Conservation (phyloP, 2,329 filamentous ascomycete genomes). For the Fusarium circinatum region DNA sequence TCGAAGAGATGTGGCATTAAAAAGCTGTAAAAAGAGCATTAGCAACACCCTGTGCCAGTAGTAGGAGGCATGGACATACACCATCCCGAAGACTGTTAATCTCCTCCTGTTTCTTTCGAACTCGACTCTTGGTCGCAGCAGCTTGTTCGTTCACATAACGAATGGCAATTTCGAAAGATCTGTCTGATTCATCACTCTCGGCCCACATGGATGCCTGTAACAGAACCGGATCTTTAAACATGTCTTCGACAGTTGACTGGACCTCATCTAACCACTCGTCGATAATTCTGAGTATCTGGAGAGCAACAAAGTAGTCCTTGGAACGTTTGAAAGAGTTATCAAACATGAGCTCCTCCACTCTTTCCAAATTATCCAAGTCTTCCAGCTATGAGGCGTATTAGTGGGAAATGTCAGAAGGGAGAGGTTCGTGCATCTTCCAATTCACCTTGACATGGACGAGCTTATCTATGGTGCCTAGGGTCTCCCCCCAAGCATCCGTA, state of each 20-base stretch:
- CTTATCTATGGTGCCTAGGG: accelerated
- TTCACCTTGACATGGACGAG: accelerated
- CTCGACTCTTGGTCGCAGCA: accelerated
- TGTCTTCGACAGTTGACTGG: accelerated
- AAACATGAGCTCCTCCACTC: not conserved
- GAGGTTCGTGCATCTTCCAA: no score
- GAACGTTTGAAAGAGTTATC: not conserved
- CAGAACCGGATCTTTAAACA: accelerated
- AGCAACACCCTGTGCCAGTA: accelerated
- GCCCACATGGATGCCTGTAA: not conserved
- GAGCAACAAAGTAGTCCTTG: not conserved
- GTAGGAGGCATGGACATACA: not conserved
- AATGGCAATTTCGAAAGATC: accelerated
- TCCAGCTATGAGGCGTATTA: not conserved
- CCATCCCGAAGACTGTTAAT: not conserved
- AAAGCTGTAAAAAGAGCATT: accelerated
- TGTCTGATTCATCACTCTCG: no score
- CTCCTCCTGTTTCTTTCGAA: accelerated
- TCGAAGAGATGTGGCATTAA: not conserved
- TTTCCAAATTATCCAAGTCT: accelerated
- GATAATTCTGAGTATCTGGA: accelerated
- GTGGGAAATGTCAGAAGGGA: accelerated
- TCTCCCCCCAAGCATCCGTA: not conserved
- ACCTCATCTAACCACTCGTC: not conserved
- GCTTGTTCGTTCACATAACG: accelerated